These are phyloP conservation scores for Sambucus nigra DNA, from an alignment of 129 eudicot species.

Conservation along the genomic window DNA sequence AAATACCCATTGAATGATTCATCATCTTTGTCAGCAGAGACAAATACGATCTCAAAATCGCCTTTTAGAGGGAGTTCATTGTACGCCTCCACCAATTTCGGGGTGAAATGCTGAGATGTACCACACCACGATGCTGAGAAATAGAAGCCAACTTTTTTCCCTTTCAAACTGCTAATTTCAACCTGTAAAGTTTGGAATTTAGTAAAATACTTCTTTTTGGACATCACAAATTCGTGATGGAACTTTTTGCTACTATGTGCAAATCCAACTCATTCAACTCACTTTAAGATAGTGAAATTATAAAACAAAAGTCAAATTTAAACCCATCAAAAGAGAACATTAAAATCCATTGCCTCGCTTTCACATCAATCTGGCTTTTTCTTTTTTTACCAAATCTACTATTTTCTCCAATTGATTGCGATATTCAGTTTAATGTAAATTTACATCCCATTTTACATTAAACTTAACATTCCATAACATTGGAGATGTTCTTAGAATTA, in stretches of 20 bases:
- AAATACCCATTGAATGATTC: conserved; percentile 56
- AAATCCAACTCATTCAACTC: background rate
- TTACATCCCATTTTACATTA: no score
- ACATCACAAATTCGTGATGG: background rate
- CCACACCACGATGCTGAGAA: conserved; percentile 92
- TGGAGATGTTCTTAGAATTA: no score
- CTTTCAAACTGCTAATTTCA: conserved; percentile 33
- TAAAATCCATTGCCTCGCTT: no score
- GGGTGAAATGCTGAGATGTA: conserved; percentile 74
- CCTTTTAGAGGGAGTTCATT: conserved; percentile 33
- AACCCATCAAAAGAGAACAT: background rate
- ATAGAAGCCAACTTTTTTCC: conserved; percentile 62
- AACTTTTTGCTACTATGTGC: background rate
- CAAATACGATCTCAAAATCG: conserved; percentile 57
- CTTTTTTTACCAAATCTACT: no score
- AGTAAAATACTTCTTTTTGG: background rate
- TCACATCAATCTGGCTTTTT: no score
- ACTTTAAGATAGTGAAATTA: background rate
- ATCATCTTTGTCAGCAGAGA: conserved; percentile 59
- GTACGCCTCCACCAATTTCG: conserved; percentile 57
- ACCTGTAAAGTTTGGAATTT: conserved; percentile 28
- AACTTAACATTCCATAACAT: no score
- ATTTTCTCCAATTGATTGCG: no score
- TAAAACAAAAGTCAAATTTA: background rate
- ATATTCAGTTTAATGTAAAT: no score